phyloP scores from a whole-genome alignment of 305 asterid genomes.

The Solanum hybrid region DNA sequence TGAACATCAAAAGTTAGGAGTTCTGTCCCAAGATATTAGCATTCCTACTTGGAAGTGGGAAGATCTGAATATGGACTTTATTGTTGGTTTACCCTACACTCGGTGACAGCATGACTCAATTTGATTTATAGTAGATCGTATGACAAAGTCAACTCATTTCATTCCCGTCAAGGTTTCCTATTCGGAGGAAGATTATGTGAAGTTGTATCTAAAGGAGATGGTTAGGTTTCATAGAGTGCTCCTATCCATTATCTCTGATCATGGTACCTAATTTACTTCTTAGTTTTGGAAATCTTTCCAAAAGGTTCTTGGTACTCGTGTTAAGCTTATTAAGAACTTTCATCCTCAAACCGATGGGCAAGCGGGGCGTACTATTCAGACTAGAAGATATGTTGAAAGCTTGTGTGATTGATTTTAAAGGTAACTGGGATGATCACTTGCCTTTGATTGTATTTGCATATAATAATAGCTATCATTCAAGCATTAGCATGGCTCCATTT shows the following conservation, averaged over 20 bases:
- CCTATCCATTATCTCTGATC: not conserved
- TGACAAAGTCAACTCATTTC: not conserved
- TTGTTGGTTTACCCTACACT: not conserved
- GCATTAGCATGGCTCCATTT: not conserved
- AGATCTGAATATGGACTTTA: not conserved
- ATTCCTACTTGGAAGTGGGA: not conserved
- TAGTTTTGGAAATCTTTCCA: not conserved
- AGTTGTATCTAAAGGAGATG: not conserved
- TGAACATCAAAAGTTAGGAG: not conserved
- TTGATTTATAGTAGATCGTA: not conserved
- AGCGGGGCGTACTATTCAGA: not conserved
- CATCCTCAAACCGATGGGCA: not conserved
- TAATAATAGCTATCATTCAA: not conserved
- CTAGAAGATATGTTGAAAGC: not conserved
- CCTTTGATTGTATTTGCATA: not conserved
- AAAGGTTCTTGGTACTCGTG: not conserved
- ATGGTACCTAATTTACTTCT: not conserved
- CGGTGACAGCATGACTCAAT: not conserved
- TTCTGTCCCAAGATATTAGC: not conserved
- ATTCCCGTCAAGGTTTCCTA: not conserved
- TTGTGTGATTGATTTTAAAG: not conserved
- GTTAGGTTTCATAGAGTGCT: not conserved
- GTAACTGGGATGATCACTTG: not conserved
- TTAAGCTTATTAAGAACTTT: not conserved
- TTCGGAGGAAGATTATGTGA: not conserved